phyloP scores from a whole-genome alignment of 1,284 basidiomycete species.

The Sporisorium graminicola region DNA sequence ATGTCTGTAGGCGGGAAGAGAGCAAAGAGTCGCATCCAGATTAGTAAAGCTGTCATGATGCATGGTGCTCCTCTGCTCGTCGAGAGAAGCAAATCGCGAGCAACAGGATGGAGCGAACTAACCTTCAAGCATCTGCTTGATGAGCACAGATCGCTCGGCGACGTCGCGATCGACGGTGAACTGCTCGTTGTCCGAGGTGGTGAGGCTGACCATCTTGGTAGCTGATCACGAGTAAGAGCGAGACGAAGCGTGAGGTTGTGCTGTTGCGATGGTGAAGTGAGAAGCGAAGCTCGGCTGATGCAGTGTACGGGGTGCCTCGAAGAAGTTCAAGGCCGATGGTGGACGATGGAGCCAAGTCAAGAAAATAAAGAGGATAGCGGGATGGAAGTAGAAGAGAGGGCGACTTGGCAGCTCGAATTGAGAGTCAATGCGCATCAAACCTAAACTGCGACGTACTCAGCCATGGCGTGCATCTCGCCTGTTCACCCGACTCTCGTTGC shows the following conservation, averaged over 20 bases:
- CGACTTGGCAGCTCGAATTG: constrained; percentile 18
- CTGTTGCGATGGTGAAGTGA: not conserved
- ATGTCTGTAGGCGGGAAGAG: constrained; percentile 47
- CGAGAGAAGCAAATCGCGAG: not conserved
- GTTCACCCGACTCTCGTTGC: not conserved
- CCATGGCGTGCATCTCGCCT: not conserved
- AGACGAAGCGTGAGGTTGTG: not conserved
- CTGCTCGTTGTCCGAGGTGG: constrained; percentile 90
- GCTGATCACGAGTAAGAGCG: not conserved
- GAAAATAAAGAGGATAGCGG: not conserved
- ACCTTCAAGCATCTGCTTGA: constrained; percentile 99
- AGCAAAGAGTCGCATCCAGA: not conserved
- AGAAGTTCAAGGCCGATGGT: not conserved
- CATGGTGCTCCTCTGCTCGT: not conserved
- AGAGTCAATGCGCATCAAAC: constrained; percentile 25
- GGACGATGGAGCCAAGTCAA: constrained; percentile 5
- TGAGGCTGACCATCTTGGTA: constrained; percentile 60
- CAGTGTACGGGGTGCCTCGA: not conserved
- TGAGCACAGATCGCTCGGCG: constrained; percentile 92
- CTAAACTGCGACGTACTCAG: not conserved
- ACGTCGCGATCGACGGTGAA: constrained; percentile 95
- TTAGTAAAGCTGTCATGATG: not conserved
- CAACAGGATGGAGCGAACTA: constrained; percentile 54
- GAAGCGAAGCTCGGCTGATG: not conserved
- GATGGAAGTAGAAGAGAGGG: constrained; percentile 5